A percentile compares a stretch with the other conserved stretches of the same genome.
Conservation (phyloP, 2,329 filamentous ascomycete species). For the Ophiostoma himal-ulmi region DNA sequence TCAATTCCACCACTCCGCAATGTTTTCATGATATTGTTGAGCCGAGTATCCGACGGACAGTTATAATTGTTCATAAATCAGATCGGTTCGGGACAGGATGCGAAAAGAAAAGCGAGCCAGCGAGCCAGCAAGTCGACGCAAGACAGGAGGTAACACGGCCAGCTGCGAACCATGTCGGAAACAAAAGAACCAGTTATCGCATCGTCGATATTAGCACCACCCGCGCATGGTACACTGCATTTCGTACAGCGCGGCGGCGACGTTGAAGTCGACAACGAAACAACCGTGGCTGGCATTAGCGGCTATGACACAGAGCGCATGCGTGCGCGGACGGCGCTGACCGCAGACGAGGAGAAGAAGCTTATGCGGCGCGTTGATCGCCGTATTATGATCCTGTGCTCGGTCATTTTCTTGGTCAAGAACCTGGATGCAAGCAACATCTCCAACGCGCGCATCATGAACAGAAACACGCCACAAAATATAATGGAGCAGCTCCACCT, state of each 20-base stretch:
- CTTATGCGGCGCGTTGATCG: conserved; percentile 40
- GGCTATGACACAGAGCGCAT: conserved; percentile 33
- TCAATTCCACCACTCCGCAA: conserved; percentile 17
- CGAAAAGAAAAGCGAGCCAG: not conserved
- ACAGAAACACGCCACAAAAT: conserved; percentile 37
- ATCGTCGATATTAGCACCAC: not conserved
- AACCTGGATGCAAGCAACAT: conserved; percentile 38
- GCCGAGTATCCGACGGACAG: not conserved
- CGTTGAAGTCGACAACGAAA: conserved; percentile 9
- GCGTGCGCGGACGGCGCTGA: conserved; percentile 34
- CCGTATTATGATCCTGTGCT: conserved; percentile 40
- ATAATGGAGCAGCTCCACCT: conserved; percentile 39
- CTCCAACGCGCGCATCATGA: conserved; percentile 42
- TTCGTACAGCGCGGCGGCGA: conserved; percentile 23
- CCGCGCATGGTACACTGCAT: not conserved
- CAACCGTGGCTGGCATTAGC: conserved; percentile 16
- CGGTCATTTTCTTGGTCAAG: conserved; percentile 39
- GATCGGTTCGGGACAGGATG: not conserved
- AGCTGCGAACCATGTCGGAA: not conserved
- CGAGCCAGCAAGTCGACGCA: not conserved
- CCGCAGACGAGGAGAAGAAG: conserved; percentile 39
- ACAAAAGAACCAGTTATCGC: not conserved
- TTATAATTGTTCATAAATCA: not conserved
- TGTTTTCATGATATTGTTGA: not conserved
- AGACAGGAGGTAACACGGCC: not conserved